These are phyloP conservation scores for Cupressus sempervirens DNA, from an alignment of 75 land plant species.

Conservation along the genomic window DNA sequence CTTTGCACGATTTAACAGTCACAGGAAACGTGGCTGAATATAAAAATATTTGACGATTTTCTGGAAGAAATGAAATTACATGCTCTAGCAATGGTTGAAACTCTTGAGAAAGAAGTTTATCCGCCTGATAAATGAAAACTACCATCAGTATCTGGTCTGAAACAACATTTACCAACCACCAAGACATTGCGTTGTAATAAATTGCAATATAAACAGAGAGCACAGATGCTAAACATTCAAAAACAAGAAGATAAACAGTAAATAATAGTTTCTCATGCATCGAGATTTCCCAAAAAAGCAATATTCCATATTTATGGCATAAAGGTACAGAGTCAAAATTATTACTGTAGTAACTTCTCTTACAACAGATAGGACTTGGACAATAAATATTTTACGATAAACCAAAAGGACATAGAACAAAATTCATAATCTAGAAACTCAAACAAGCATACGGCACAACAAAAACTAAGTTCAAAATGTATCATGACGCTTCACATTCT, in stretches of 20 bases:
- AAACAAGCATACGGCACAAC: background rate
- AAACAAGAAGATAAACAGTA: background rate
- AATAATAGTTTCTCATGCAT: background rate
- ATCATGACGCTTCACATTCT: background rate
- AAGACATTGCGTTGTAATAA: background rate
- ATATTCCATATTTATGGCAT: background rate
- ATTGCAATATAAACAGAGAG: background rate
- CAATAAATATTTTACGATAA: background rate
- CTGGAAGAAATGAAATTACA: conserved; percentile 22
- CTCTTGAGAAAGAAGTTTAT: conserved; percentile 42
- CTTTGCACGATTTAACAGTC: conserved; percentile 36
- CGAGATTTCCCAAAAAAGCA: background rate
- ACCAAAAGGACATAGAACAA: background rate
- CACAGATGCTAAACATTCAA: background rate
- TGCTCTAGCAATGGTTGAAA: conserved; percentile 27
- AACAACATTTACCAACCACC: background rate
- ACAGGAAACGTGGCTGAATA: conserved; percentile 43
- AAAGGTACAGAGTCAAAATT: background rate
- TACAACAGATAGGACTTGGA: background rate
- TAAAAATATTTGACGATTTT: conserved; percentile 30
- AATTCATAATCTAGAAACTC: conserved; percentile 6
- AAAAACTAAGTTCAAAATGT: background rate
- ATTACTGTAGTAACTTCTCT: background rate
- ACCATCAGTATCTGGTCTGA: background rate
- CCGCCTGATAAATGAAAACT: conserved; percentile 23